A percentile compares a stretch with the other conserved stretches of the same genome.
Evolutionary conservation across 106 monocot species (phyloP).

Genomic region (Allium sativum): DNA sequence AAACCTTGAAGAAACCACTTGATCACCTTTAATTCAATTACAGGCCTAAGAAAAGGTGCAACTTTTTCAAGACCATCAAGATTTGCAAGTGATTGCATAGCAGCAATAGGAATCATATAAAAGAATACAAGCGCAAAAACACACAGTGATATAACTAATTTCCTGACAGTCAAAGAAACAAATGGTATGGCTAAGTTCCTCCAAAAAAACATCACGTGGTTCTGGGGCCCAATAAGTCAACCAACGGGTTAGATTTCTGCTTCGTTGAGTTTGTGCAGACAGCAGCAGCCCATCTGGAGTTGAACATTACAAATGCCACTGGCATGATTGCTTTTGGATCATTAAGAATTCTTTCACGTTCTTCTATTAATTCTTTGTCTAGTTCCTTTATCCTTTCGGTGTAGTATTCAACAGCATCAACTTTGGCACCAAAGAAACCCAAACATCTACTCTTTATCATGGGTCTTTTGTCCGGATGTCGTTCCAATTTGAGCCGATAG

Average conservation of each 20-base stretch:
- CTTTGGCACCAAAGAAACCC: slow-evolving; percentile 55
- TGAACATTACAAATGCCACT: slow-evolving; percentile 71
- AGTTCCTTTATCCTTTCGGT: slow-evolving; percentile 39
- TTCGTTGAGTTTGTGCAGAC: slow-evolving; percentile 76
- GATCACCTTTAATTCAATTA: slow-evolving; percentile 40
- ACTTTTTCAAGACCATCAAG: slow-evolving; percentile 55
- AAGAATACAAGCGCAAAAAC: slow-evolving; percentile 76
- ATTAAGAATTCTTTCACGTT: slow-evolving; percentile 38
- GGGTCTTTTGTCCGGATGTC: slow-evolving; percentile 54
- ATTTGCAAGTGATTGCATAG: slow-evolving; percentile 73
- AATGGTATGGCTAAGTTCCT: slow-evolving; percentile 60
- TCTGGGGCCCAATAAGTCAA: slow-evolving; percentile 78
- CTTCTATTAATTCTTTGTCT: slow-evolving; percentile 51
- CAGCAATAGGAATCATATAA: slow-evolving; percentile 60
- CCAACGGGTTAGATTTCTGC: slow-evolving; percentile 59
- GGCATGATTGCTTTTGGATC: slow-evolving; percentile 42
- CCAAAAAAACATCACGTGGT: slow-evolving; percentile 78
- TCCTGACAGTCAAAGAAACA: slow-evolving; percentile 42
- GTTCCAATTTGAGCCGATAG: slow-evolving; percentile 65
- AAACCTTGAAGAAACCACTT: slow-evolving; percentile 93
- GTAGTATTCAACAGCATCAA: slow-evolving; percentile 80
- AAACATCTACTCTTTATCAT: slow-evolving; percentile 68
- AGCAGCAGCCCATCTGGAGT: slow-evolving; percentile 60
- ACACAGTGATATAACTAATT: slow-evolving; percentile 35
- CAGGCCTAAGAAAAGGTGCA: slow-evolving; percentile 46